Evolutionary conservation across 805 yeast species (phyloP), one percentile per base, ranked within the genome.

Genomic region (Saturnispora halmiae): DNA sequence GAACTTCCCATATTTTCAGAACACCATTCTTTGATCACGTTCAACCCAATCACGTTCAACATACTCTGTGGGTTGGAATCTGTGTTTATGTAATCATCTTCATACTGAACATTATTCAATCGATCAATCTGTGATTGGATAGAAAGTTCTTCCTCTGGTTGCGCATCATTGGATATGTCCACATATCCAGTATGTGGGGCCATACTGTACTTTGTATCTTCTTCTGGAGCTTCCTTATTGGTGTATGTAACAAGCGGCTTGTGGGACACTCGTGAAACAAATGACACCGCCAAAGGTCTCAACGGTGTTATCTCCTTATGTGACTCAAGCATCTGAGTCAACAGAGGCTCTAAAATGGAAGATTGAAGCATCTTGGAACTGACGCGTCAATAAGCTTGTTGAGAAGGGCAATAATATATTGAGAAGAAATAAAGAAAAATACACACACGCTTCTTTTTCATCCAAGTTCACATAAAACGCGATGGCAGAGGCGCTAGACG

Each of bases 181-280:
- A n/a, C n/a, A n/a, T n/a, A n/a, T n/a, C n/a, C n/a, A n/a, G n/a
- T n/a, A n/a, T n/a, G n/a, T n/a, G n/a, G n/a, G n/a, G n/a, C n/a
- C n/a, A n/a, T n/a, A n/a, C n/a, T n/a, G n/a, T n/a, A n/a, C n/a
- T n/a, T n/a, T 7, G 10, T 22, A 10, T 36, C 24, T 44, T 36
- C n/a, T 15, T 31, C 5, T 26, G 29, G 11, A 15, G 15, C 21
- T 31, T 41, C 38, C 2, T 46, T 45, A 13, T n/a, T n/a, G n/a
- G 51, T 45, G 35, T 59, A 57, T 6, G 64, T 55, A 4, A 59
- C 51, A 21, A 62, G 46, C 0, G 63, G 61, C 35, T 57, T 59
- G 8, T 53, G 58, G 4, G 46, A 31, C 4, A 46, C 32, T 2
- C 47, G 31, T 1, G 67, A 56, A 3, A 63, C 43, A 4, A 63